Conservation (phyloP, 1,284 basidiomycete species). For the Chiua sp. region DNA sequence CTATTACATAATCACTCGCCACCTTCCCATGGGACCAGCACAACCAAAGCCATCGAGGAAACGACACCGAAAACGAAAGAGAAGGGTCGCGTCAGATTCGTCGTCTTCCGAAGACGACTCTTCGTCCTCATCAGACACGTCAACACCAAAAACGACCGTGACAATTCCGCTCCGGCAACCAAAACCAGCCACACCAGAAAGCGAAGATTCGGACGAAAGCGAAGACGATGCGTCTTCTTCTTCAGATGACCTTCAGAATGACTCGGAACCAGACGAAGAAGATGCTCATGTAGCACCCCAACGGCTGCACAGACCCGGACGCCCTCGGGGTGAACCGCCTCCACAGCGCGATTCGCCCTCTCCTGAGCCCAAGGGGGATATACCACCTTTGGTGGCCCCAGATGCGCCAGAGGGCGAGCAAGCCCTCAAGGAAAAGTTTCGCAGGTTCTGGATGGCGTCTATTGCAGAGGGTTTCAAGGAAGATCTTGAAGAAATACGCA, state of each 20-base stretch:
- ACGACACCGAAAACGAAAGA: constrained; percentile 58
- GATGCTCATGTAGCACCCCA: background rate
- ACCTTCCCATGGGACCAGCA: background rate
- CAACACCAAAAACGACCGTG: constrained; percentile 11
- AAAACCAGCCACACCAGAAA: constrained; percentile 4
- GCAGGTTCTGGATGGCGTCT: constrained; percentile 82
- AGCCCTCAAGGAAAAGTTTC: constrained; percentile 64
- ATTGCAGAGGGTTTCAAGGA: constrained; percentile 80
- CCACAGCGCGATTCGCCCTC: constrained; percentile 46
- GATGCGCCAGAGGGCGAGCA: constrained; percentile 51
- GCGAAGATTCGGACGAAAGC: constrained; percentile 1
- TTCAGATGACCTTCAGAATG: constrained; percentile 17
- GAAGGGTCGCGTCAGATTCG: constrained; percentile 50
- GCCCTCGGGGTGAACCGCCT: constrained; percentile 6
- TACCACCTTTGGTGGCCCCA: constrained; percentile 57
- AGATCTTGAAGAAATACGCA: constrained; percentile 77
- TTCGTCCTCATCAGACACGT: constrained; percentile 26
- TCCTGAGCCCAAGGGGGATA: constrained; percentile 45
- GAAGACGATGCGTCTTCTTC: constrained; percentile 34
- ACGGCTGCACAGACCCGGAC: constrained; percentile 11
- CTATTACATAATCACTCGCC: background rate
- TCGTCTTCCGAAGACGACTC: constrained; percentile 49
- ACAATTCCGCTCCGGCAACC: constrained; percentile 7
- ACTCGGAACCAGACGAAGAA: constrained; percentile 24
- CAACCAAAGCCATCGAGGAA: constrained; percentile 43